phyloP scores from a whole-genome alignment of 108 stramenopile species.

The Schizochytrium sp. region DNA sequence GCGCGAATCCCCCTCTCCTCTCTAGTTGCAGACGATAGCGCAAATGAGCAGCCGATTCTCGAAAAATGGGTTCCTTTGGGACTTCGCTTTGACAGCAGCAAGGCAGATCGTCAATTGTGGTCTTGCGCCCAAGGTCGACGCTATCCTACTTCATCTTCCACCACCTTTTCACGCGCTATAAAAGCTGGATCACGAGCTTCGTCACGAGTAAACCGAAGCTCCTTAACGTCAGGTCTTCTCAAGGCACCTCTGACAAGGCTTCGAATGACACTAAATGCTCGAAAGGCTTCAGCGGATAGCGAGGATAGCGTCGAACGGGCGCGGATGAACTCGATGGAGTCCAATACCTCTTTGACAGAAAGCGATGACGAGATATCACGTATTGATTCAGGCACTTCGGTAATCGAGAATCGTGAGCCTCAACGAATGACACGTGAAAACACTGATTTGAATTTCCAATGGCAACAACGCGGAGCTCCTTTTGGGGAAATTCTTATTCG shows the following conservation, averaged over 20 bases:
- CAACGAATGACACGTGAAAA: background rate
- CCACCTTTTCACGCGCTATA: background rate
- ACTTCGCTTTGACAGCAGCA: constrained; percentile 57
- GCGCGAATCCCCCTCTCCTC: constrained; percentile 30
- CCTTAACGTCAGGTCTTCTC: background rate
- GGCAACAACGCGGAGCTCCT: background rate
- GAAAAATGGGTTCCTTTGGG: constrained; percentile 15
- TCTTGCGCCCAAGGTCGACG: constrained; percentile 3
- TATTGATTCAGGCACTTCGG: background rate
- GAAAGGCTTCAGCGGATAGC: background rate
- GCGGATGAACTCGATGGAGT: background rate
- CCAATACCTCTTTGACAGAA: background rate
- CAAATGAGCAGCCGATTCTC: constrained; percentile 29
- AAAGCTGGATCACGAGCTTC: background rate
- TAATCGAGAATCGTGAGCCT: background rate
- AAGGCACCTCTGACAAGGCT: background rate
- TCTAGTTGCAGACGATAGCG: constrained; percentile 4
- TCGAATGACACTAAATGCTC: background rate
- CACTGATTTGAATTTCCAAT: background rate
- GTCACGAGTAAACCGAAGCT: background rate
- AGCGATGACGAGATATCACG: background rate
- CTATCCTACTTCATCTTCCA: background rate
- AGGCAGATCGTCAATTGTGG: constrained; percentile 52
- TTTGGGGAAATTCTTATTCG: constrained; percentile 40
- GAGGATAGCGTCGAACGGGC: background rate